phyloP scores from a whole-genome alignment of 148 eudicot genomes.

The Rhododendron vialii region DNA sequence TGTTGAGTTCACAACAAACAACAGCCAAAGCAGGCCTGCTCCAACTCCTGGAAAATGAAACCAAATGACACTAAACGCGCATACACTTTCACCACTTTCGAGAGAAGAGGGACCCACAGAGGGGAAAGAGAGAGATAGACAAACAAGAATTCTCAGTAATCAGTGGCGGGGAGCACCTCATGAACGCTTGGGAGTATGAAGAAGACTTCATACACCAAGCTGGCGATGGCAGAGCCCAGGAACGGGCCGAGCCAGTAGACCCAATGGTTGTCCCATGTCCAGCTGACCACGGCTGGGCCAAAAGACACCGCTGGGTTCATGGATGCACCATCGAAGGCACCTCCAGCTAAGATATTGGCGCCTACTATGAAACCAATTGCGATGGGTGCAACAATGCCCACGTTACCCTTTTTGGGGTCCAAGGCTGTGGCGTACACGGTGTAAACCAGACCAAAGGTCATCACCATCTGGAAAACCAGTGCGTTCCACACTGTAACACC shows the following conservation, averaged over 20 bases:
- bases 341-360: conserved; percentile 67
- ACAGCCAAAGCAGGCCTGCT: conserved; percentile 4
- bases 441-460: conserved; percentile 74
- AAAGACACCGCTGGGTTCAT: conserved; percentile 76
- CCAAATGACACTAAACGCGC: conserved; percentile 4
- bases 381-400: conserved; percentile 61
- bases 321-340: conserved; percentile 67
- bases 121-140: not conserved
- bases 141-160: conserved; percentile 9
- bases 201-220: conserved; percentile 40
- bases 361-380: conserved; percentile 64
- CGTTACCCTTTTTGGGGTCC: conserved; percentile 60
- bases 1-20: conserved; percentile 18
- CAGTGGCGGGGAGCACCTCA: conserved; percentile 47
- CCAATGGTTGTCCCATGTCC: conserved; percentile 66
- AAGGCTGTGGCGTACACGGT: conserved; percentile 66
- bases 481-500: conserved; percentile 52
- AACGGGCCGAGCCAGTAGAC: conserved; percentile 70
- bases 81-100: not conserved
- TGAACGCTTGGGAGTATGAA: conserved; percentile 47
- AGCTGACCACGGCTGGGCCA: conserved; percentile 70
- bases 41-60: not conserved
- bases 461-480: conserved; percentile 58
- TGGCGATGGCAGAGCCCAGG: conserved; percentile 49
- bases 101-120: not conserved